A percentile compares a stretch with the other conserved stretches of the same genome.
Conservation (phyloP, 352 stramenopile genomes). For the Phytophthora quininea region DNA sequence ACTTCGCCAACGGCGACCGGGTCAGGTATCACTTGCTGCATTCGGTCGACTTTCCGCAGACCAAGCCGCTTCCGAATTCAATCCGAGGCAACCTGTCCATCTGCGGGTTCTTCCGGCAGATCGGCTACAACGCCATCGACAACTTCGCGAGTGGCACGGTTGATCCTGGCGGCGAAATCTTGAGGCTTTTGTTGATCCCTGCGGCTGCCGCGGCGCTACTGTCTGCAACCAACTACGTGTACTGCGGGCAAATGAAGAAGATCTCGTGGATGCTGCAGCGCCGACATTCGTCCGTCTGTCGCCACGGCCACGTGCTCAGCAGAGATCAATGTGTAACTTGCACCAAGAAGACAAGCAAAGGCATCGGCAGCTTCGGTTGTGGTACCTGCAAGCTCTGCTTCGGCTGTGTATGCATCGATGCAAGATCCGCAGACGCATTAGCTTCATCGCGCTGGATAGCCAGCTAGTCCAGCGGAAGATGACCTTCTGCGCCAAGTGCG, state of each 20-base stretch:
- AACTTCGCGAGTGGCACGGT: constrained; percentile 33
- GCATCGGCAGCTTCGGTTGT: constrained; percentile 25
- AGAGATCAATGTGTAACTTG: constrained; percentile 33
- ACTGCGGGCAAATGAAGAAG: constrained; percentile 63
- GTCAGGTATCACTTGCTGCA: constrained; percentile 48
- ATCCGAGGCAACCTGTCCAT: constrained; percentile 45
- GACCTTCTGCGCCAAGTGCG: constrained; percentile 40
- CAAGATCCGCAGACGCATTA: constrained; percentile 37
- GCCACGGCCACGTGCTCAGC: constrained; percentile 1
- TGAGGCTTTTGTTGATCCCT: constrained; percentile 33
- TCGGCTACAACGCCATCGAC: constrained; percentile 39
- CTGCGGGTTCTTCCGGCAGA: constrained; percentile 49
- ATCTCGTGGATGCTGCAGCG: constrained; percentile 46
- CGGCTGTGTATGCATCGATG: constrained; percentile 36
- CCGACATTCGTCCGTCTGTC: background rate
- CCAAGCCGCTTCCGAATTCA: constrained; percentile 29
- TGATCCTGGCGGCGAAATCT: constrained; percentile 30
- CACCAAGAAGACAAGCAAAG: constrained; percentile 23
- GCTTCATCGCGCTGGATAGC: constrained; percentile 35
- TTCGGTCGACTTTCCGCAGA: constrained; percentile 48
- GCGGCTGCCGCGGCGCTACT: constrained; percentile 36
- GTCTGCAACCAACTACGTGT: constrained; percentile 35
- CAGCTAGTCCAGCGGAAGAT: constrained; percentile 40
- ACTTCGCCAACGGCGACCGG: constrained; percentile 13
- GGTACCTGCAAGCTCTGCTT: constrained; percentile 35